Conservation (phyloP, 2,329 filamentous ascomycete species). For the Leptographium lundbergii region DNA sequence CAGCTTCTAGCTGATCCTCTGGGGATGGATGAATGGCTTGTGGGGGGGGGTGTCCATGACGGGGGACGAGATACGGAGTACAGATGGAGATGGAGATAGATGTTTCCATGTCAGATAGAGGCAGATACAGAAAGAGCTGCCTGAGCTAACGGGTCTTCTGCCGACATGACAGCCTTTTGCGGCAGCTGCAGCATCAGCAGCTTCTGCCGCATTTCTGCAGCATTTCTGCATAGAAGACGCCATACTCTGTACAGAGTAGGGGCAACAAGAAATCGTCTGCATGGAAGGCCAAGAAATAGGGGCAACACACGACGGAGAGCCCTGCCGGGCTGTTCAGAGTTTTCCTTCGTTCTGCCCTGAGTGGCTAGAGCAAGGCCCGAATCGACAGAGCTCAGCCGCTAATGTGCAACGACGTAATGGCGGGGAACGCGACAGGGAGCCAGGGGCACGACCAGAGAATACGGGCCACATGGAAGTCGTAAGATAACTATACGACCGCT, state of each 20-base stretch:
- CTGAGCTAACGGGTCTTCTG: no score
- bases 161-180: no score
- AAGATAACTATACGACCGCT: no score
- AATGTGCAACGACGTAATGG: background rate
- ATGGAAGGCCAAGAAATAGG: background rate
- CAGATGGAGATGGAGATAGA: no score
- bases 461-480: no score
- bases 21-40: background rate
- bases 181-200: no score
- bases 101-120: no score
- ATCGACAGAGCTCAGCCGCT: background rate
- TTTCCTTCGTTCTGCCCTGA: background rate
- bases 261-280: no score
- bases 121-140: no score
- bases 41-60: background rate
- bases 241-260: no score
- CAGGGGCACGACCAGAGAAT: background rate
- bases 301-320: background rate
- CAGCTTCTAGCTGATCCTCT: background rate
- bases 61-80: background rate
- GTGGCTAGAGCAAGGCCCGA: background rate
- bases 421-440: background rate
- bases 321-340: background rate
- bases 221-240: no score
- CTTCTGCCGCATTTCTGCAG: no score